Base-by-base conservation (phyloP, 805 yeast species). In the Schwanniomyces polymorphus region DNA sequence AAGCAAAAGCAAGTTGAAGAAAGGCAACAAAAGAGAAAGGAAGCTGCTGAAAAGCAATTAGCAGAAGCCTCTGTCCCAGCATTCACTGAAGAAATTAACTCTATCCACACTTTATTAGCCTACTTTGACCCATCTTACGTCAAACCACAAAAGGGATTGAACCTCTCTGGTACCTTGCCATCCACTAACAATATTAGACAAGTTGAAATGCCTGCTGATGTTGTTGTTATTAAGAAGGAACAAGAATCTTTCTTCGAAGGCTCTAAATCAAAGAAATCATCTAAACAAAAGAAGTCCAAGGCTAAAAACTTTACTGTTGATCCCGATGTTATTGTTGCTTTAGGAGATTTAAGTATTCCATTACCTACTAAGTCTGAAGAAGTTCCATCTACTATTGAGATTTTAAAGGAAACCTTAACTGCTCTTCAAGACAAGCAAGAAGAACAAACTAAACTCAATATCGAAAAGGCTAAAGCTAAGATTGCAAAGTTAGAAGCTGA, bases 21-120 rank as follows among this genome's bases (percentile, higher is more conserved):
- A 54, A 81, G 77, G 63, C 72, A 75, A 50, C 75, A 71, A 54
- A 76, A 76, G 60, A 73, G 79, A 64, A 78, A 77, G 69, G 82
- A 77, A 58, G 44, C 45, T 23, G 86, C 85, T 47, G 89, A 88
- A 57, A 76, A 80, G 61, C 82, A 81, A 60, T 81, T 88, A 74
- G 79, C 82, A 44, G 87, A 82, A 52, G 91, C 91, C 41, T 81
- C 87, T 25, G 70, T 71, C 57, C 97, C 98, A 26, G 98, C 97
- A 25, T 91, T 86, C 71, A 81, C 85, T 49, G 72, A 72, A 39
- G 96, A 94, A 71, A 85, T 92, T 59, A 77, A 78, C 55, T 75
- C 85, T 52, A 87, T 94, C 60, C 88, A 91, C 67, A 73, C 79
- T 46, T 76, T 91, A 63, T 76, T 91, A 64, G 61, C 72, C 31